These are phyloP conservation scores for Trichomonascus vanleenenianus DNA, from an alignment of 805 yeast species.

Conservation along the genomic window DNA sequence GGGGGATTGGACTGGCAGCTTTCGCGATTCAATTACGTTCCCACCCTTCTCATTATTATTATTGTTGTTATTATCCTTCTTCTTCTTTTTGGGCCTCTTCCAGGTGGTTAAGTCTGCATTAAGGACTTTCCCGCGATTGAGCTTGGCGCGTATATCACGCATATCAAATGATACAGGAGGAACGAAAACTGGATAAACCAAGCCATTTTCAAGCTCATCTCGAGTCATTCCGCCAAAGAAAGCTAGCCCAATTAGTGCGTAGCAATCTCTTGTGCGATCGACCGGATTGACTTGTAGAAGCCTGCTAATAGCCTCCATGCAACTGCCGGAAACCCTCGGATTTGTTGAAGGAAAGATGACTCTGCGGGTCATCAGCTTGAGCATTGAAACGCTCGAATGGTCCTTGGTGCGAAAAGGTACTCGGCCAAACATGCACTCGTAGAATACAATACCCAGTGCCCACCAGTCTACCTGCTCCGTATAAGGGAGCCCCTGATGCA, in stretches of 20 bases:
- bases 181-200: neutral
- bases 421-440: constrained; percentile 24
- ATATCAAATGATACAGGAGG: neutral
- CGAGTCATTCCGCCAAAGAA: constrained; percentile 11
- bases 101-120: neutral
- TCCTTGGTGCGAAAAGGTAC: constrained; percentile 19
- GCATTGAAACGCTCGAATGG: constrained; percentile 5
- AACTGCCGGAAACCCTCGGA: constrained; percentile 13
- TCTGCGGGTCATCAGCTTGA: constrained; percentile 7
- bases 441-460: constrained; percentile 28
- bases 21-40: too few species aligned
- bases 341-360: constrained; percentile 7
- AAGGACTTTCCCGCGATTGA: neutral
- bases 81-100: neutral
- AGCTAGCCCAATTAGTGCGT: constrained; percentile 8
- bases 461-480: constrained; percentile 27
- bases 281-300: too few species aligned
- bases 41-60: neutral
- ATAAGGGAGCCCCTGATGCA: constrained; percentile 18
- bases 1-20: too few species aligned
- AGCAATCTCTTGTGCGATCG: constrained; percentile 8
- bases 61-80: neutral
- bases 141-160: neutral
- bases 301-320: constrained; percentile 6
- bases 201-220: constrained; percentile 4